These are phyloP conservation scores for Paxillus rubicundulus DNA, from an alignment of 768 basidiomycete species.

Conservation along the genomic window DNA sequence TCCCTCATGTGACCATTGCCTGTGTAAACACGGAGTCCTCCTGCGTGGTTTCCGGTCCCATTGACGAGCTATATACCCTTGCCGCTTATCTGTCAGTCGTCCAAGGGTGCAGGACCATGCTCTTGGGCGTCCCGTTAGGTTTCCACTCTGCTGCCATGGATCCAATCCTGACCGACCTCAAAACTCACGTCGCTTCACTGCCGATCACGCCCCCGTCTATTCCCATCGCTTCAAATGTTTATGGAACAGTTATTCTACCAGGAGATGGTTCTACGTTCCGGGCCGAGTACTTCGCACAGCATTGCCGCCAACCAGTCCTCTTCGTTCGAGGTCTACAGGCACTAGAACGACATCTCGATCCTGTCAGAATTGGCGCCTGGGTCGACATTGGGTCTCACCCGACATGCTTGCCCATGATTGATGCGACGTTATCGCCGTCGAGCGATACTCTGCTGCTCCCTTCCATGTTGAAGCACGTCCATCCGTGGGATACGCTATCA, in stretches of 20 bases:
- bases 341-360: conserved; percentile 27
- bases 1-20: conserved; percentile 45
- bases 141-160: conserved; percentile 69
- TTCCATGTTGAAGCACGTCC: conserved; percentile 47
- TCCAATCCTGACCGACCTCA: conserved; percentile 52
- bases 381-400: conserved; percentile 63
- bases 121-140: conserved; percentile 56
- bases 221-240: conserved; percentile 61
- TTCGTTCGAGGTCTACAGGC: conserved; percentile 46
- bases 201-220: conserved; percentile 47
- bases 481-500: conserved; percentile 45
- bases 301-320: conserved; percentile 53
- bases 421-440: conserved; percentile 24
- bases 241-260: conserved; percentile 49
- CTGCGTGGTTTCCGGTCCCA: conserved; percentile 58
- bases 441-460: conserved; percentile 42
- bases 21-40: conserved; percentile 62
- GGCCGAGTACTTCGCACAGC: conserved; percentile 50
- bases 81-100: conserved; percentile 38
- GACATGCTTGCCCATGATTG: conserved; percentile 55
- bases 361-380: conserved; percentile 43
- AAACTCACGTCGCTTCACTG: conserved; percentile 35
- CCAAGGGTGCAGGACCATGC: conserved; percentile 37
- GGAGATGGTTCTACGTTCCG: conserved; percentile 50
- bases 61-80: conserved; percentile 42